Evolutionary conservation across 495 filamentous ascomycete genomes (phyloP).

Genomic region (Glutinoglossum americanum): DNA sequence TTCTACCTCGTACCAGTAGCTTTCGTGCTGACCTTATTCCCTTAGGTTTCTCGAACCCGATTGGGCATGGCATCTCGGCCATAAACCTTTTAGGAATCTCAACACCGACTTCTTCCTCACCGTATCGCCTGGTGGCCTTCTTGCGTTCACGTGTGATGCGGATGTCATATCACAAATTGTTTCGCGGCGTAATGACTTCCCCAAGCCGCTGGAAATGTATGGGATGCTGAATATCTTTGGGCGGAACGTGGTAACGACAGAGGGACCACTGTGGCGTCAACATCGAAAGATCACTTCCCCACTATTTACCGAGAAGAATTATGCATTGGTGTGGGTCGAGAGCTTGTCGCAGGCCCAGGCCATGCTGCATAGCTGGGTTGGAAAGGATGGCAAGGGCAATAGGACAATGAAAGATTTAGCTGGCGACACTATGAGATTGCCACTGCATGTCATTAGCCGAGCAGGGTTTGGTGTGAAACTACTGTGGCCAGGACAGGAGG

Average conservation of each 20-base stretch:
- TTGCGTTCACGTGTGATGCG: conserved; percentile 30
- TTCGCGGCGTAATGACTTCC: conserved; percentile 38
- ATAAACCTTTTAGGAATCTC: conserved; percentile 20
- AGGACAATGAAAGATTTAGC: conserved; percentile 28
- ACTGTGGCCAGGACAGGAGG: conserved; percentile 24
- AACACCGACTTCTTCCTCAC: conserved; percentile 32
- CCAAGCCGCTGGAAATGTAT: conserved; percentile 40
- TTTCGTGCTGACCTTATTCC: conserved; percentile 11
- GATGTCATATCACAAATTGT: conserved; percentile 38
- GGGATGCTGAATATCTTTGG: conserved; percentile 37
- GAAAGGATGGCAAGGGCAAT: conserved; percentile 3
- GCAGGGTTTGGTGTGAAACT: conserved; percentile 41
- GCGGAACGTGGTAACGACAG: conserved; percentile 38
- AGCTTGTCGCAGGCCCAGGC: conserved; percentile 32
- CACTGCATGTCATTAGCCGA: conserved; percentile 44
- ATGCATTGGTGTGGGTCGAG: conserved; percentile 38
- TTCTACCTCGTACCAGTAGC: conserved; percentile 5
- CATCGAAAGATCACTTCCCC: conserved; percentile 47
- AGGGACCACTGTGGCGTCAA: conserved; percentile 39
- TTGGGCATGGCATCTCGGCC: conserved; percentile 20
- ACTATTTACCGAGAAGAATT: conserved; percentile 53
- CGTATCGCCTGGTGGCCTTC: conserved; percentile 25
- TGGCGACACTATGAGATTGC: conserved; percentile 37
- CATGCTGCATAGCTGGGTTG: conserved; percentile 31
- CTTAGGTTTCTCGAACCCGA: conserved; percentile 18